phyloP scores from a whole-genome alignment of 495 filamentous ascomycete genomes.

The Neohortaea acidophila region DNA sequence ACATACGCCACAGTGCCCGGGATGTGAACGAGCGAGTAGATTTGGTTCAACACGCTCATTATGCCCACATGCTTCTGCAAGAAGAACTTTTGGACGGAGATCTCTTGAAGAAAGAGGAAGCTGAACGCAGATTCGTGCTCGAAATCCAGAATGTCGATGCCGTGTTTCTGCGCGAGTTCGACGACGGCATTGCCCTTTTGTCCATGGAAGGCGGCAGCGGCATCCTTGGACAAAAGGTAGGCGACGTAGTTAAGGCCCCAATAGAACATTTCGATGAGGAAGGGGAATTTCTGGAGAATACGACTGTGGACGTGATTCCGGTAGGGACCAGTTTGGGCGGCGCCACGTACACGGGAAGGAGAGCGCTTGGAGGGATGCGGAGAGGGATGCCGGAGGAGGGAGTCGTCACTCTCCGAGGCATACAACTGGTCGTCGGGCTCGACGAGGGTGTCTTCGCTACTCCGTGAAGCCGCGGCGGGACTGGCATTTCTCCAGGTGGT shows the following conservation, averaged over 20 bases:
- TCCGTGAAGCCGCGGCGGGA: background rate
- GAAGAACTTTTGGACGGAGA: constrained; percentile 24
- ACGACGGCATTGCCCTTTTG: constrained; percentile 16
- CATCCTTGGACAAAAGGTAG: constrained; percentile 12
- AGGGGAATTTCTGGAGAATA: constrained; percentile 52
- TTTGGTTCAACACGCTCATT: constrained; percentile 39
- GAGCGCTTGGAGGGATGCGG: background rate
- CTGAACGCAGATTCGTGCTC: constrained; percentile 39
- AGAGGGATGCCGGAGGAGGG: background rate
- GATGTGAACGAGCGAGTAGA: constrained; percentile 71
- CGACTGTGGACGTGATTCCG: constrained; percentile 18
- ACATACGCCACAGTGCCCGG: constrained; percentile 59
- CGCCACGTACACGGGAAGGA: background rate
- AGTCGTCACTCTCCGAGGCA: constrained; percentile 1
- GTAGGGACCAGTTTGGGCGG: background rate
- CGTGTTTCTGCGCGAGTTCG: constrained; percentile 43
- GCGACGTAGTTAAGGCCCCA: constrained; percentile 59
- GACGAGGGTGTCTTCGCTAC: background rate
- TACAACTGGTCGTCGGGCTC: background rate
- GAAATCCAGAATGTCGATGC: constrained; percentile 38
- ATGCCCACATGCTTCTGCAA: constrained; percentile 19
- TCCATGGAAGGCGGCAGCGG: constrained; percentile 3
- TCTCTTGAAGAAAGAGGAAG: constrained; percentile 21
- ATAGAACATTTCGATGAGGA: constrained; percentile 67
- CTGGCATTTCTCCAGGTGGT: no score